phyloP scores from a whole-genome alignment of 768 basidiomycete genomes.

The Hirschioporus abietinus region DNA sequence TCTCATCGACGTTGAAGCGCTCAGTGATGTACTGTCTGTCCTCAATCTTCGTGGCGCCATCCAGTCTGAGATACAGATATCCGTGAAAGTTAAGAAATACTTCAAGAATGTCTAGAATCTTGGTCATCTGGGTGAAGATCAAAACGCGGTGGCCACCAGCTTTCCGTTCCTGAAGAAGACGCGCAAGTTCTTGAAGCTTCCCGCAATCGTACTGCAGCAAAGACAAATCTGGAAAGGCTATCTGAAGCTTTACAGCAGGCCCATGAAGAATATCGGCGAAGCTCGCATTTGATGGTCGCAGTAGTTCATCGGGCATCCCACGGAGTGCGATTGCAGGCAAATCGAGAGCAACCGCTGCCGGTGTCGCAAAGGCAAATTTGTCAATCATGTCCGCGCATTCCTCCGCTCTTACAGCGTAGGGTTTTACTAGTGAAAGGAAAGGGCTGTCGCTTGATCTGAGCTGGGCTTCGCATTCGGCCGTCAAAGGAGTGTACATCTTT shows the following conservation, averaged over 20 bases:
- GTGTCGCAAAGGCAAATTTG: slow-evolving; percentile 76
- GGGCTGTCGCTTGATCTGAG: slow-evolving; percentile 23
- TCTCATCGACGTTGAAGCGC: slow-evolving; percentile 72
- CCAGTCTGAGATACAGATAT: slow-evolving; percentile 88
- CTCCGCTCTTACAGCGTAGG: slow-evolving; percentile 54
- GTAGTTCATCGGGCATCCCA: slow-evolving; percentile 22
- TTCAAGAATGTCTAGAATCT: slow-evolving; percentile 89
- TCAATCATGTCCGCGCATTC: slow-evolving; percentile 51
- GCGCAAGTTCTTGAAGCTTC: slow-evolving; percentile 83
- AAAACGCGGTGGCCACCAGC: slow-evolving; percentile 84
- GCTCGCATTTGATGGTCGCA: background rate
- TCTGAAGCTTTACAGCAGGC: slow-evolving; percentile 77
- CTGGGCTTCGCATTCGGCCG: slow-evolving; percentile 39
- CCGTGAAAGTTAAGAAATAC: slow-evolving; percentile 91
- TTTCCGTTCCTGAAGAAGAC: slow-evolving; percentile 76
- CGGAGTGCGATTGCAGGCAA: slow-evolving; percentile 59
- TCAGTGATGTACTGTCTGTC: slow-evolving; percentile 90
- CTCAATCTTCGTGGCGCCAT: slow-evolving; percentile 94
- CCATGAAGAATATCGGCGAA: slow-evolving; percentile 72
- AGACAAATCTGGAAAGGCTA: slow-evolving; percentile 88
- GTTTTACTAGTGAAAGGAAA: slow-evolving; percentile 51
- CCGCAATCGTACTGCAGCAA: slow-evolving; percentile 95
- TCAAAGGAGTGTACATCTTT: slow-evolving; percentile 38
- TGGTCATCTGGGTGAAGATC: slow-evolving; percentile 98
- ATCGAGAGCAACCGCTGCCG: slow-evolving; percentile 70